Percentiles rank a stretch among this genome's conserved stretches.
Conservation (phyloP, 2,329 filamentous ascomycete species). For the Fusarium denticulatum region DNA sequence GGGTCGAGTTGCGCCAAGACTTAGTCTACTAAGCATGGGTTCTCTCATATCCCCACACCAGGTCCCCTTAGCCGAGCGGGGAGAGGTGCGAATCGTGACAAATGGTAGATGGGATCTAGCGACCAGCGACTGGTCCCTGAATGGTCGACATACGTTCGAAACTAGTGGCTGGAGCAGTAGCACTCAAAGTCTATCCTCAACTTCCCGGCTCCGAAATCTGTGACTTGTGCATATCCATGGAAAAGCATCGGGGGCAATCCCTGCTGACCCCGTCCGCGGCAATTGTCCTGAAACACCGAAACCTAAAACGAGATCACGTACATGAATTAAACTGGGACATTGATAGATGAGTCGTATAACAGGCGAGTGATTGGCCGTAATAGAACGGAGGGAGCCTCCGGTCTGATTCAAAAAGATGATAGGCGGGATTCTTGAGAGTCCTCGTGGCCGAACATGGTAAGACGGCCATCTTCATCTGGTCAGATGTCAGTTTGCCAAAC, state of each 20-base stretch:
- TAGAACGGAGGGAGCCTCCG: slow-evolving; percentile 24
- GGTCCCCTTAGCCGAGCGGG: slow-evolving; percentile 5
- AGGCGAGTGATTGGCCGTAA: slow-evolving; percentile 10
- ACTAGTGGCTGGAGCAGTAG: slow-evolving; percentile 20
- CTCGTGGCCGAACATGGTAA: slow-evolving; percentile 10
- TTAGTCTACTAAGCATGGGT: slow-evolving; percentile 8
- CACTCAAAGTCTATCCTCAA: slow-evolving; percentile 6
- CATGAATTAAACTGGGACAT: slow-evolving; percentile 9
- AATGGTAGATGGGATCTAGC: slow-evolving; percentile 29
- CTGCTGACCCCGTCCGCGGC: background rate
- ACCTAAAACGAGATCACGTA: slow-evolving; percentile 22
- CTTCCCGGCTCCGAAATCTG: background rate
- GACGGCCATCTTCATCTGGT: slow-evolving; percentile 35
- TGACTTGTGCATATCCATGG: slow-evolving; percentile 9
- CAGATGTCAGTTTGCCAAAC: slow-evolving; percentile 37
- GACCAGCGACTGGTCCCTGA: slow-evolving; percentile 11
- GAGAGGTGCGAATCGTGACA: background rate
- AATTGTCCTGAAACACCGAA: slow-evolving; percentile 7
- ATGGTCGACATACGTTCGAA: slow-evolving; percentile 18
- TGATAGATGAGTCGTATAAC: slow-evolving; percentile 10
- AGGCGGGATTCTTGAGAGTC: slow-evolving; percentile 18
- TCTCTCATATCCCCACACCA: slow-evolving; percentile 17
- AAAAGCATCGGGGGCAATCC: background rate
- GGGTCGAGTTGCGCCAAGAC: slow-evolving; percentile 19
- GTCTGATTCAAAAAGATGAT: slow-evolving; percentile 20